phyloP scores from a whole-genome alignment of 805 yeast genomes.

The Saccharomycopsis oosterbeekiorum region DNA sequence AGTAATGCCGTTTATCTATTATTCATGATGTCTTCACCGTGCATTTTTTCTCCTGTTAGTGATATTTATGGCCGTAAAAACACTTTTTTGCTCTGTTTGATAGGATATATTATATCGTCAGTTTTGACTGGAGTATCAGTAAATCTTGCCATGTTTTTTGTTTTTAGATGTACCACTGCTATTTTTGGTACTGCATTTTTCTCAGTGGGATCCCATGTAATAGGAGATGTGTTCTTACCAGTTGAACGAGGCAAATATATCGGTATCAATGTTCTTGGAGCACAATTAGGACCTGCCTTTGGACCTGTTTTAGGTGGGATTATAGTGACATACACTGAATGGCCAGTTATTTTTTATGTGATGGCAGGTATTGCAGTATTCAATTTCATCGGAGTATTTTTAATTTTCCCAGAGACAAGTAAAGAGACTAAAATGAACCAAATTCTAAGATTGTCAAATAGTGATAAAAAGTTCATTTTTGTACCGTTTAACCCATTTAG shows the following conservation, averaged over 20 bases:
- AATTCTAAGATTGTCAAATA: constrained; percentile 22
- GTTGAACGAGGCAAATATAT: constrained; percentile 42
- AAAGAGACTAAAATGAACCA: constrained; percentile 25
- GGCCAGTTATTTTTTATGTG: constrained; percentile 47
- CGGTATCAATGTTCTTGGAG: constrained; percentile 39
- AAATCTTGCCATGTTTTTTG: constrained; percentile 43
- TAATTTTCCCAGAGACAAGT: constrained; percentile 40
- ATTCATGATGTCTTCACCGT: constrained; percentile 45
- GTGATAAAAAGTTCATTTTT: constrained; percentile 31
- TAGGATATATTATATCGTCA: constrained; percentile 25
- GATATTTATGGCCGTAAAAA: constrained; percentile 43
- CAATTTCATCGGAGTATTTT: constrained; percentile 27
- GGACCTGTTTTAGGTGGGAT: constrained; percentile 47
- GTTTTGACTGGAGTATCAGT: constrained; percentile 37
- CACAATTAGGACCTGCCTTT: constrained; percentile 44
- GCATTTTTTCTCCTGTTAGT: constrained; percentile 40
- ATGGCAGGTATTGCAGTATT: constrained; percentile 35
- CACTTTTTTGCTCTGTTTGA: constrained; percentile 34
- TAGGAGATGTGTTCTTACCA: constrained; percentile 43
- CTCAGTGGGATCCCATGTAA: constrained; percentile 40
- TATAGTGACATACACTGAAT: constrained; percentile 37
- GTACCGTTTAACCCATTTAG: constrained; percentile 37
- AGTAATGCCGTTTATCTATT: constrained; percentile 42
- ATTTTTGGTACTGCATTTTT: constrained; percentile 48
- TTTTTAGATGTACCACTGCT: constrained; percentile 41